Percentiles rank a stretch among this genome's conserved stretches.
phyloP scores from a whole-genome alignment of 129 eudicot genomes.

The Escallonia rubra region DNA sequence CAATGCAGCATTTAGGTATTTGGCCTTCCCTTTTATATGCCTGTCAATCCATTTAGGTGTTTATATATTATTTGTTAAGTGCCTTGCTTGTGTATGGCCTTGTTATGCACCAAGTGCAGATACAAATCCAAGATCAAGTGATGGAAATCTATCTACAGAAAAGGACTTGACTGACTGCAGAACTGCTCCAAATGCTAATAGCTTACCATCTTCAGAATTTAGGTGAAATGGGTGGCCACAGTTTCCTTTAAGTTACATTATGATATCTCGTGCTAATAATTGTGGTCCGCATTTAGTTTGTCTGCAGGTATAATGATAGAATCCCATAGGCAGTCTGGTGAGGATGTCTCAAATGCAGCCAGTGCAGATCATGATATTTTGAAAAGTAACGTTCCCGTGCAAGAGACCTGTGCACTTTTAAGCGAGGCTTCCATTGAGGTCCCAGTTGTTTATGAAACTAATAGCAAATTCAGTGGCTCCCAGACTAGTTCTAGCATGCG shows the following conservation, averaged over 20 bases:
- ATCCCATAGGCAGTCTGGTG: slow-evolving; percentile 7
- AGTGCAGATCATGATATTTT: not conserved
- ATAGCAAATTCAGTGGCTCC: slow-evolving; percentile 13
- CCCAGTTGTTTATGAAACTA: slow-evolving; percentile 22
- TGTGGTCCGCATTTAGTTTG: slow-evolving; percentile 13
- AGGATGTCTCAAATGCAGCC: slow-evolving; percentile 1
- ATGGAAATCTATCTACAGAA: slow-evolving; percentile 2
- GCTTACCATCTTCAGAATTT: slow-evolving; percentile 13
- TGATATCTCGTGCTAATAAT: not conserved
- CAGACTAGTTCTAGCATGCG: slow-evolving; percentile 11
- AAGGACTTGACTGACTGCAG: slow-evolving; percentile 1
- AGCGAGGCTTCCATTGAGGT: slow-evolving; percentile 33
- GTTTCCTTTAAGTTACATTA: not conserved
- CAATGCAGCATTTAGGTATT: slow-evolving; percentile 29
- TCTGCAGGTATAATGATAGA: slow-evolving; percentile 11
- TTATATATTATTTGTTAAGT: not conserved
- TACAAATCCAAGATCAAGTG: slow-evolving; percentile 15
- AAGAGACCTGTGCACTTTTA: slow-evolving; percentile 21
- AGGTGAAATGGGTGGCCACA: slow-evolving; percentile 15
- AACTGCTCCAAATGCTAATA: slow-evolving; percentile 17
- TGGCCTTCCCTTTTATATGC: not conserved
- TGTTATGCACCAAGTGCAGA: not conserved
- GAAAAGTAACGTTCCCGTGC: slow-evolving; percentile 1
- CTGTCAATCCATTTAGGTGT: not conserved
- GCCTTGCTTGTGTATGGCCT: not conserved